Percentiles rank a stretch among this genome's conserved stretches.
Evolutionary conservation across 306 rosid species (phyloP).

Genomic region (Hylodesmum podocarpum): DNA sequence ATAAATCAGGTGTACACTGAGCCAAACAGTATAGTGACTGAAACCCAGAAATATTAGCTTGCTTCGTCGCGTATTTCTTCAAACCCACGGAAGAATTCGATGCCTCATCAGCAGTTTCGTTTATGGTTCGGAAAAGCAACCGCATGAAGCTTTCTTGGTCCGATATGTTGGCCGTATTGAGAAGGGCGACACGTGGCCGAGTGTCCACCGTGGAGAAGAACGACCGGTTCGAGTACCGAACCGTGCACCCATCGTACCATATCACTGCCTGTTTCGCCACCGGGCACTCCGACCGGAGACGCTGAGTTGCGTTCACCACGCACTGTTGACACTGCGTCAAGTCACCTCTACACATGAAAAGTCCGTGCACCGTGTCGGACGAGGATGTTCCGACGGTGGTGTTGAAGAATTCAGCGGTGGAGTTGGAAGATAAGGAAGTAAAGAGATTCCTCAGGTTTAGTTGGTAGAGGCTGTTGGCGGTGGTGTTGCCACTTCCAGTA

Average conservation of each 20-base stretch:
- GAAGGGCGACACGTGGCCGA: constrained; percentile 20
- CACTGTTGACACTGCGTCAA: constrained; percentile 16
- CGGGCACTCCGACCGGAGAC: background rate
- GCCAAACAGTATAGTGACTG: constrained; percentile 25
- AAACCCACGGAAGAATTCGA: background rate
- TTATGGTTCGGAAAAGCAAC: constrained; percentile 3
- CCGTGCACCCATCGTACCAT: constrained; percentile 37
- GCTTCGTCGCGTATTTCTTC: constrained; percentile 21
- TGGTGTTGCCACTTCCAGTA: constrained; percentile 10
- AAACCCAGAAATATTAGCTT: constrained; percentile 19
- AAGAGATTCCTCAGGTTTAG: constrained; percentile 36
- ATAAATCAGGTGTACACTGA: constrained; percentile 39
- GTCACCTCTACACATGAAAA: constrained; percentile 40
- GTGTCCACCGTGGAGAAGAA: constrained; percentile 30
- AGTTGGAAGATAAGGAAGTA: constrained; percentile 35
- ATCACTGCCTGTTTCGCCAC: constrained; percentile 2
- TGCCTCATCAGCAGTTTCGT: constrained; percentile 24
- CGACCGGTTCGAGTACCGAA: constrained; percentile 25
- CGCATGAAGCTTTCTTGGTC: constrained; percentile 20
- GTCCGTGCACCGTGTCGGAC: constrained; percentile 25
- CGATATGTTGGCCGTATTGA: constrained; percentile 15
- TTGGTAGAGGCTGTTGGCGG: constrained; percentile 41
- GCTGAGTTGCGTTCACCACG: constrained; percentile 23
- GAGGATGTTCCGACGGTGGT: constrained; percentile 28
- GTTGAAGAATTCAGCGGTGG: constrained; percentile 34